Percentiles rank a stretch among this genome's conserved stretches.
phyloP scores from a whole-genome alignment of 306 rosid species.

The Rosa lucieae region DNA sequence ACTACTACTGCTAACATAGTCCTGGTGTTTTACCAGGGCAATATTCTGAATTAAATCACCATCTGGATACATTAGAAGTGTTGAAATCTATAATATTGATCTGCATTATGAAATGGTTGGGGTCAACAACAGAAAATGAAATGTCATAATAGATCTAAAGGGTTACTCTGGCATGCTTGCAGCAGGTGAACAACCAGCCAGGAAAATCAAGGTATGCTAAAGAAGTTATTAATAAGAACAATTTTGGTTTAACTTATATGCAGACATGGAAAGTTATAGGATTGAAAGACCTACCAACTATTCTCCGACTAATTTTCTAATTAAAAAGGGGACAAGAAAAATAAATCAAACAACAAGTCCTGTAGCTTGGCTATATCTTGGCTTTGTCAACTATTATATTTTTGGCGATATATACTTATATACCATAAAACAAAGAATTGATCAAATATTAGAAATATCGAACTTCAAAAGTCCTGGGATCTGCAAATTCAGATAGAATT shows the following conservation, averaged over 20 bases:
- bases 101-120: background rate
- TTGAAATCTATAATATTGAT: background rate
- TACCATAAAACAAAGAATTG: background rate
- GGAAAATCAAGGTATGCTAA: background rate
- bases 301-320: background rate
- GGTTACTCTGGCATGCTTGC: background rate
- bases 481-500: background rate
- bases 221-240: background rate
- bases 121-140: slow-evolving; percentile 11
- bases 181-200: background rate
- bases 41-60: background rate
- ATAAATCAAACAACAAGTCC: background rate
- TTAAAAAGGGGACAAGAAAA: background rate
- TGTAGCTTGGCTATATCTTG: background rate
- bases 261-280: background rate
- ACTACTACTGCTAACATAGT: background rate
- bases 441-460: background rate
- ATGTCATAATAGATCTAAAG: slow-evolving; percentile 2
- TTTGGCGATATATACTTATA: background rate
- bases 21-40: background rate
- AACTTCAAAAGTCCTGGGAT: background rate
- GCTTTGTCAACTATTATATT: background rate
- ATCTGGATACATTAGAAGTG: background rate
- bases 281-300: background rate
- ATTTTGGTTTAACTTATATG: background rate